Evolutionary conservation across 805 yeast species (phyloP), one percentile per base, ranked within the genome.

Genomic region (Barnettozyma sucrosica): DNA sequence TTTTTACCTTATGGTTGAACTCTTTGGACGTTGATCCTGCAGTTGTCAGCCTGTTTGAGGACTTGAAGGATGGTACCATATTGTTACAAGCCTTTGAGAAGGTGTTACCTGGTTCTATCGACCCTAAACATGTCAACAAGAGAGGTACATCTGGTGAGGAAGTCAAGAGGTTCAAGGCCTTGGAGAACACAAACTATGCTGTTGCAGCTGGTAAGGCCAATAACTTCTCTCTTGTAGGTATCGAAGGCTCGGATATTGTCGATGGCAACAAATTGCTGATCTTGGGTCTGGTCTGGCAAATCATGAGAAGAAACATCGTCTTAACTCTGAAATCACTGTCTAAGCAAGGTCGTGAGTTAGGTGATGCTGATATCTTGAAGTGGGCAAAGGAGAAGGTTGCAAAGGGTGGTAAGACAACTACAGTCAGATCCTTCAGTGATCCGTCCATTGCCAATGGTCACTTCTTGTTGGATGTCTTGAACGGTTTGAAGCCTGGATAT

Each of bases 181-280:
- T 93, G 49, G 99, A 93, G 68, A 93, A 93, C 67, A 89, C 96
- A n/a, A 93, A 93, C 67, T 93, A 93, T 63, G 96, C 95, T n/a
- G 98, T 93, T 37, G 96, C 88, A 57, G 77, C 95, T 44, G 99
- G 99, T 58, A 90, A 90, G 67, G 86, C 89, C 33, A 87, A 88
- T 65, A 81, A 83, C 46, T 93, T 93, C 67, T 92, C 98, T 2
- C 75, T 93, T 49, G 99, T 93, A 44, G 99, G 99, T 55, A 93
- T 93, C 54, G 98, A 93, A 66, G 99, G 99, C 45, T 88, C 97
- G 3, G 99, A 93, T 69, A 92, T 93, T 56, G 83, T 87, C 36
- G 99, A 93, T 66, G 98, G 97, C 55, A 84, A 83, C 64, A 87
- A 85, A 63, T 75, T 92, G 44, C 76, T 93, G 58, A 89, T 96